phyloP scores from a whole-genome alignment of 805 yeast species.

The Monosporozyma aquatica region DNA sequence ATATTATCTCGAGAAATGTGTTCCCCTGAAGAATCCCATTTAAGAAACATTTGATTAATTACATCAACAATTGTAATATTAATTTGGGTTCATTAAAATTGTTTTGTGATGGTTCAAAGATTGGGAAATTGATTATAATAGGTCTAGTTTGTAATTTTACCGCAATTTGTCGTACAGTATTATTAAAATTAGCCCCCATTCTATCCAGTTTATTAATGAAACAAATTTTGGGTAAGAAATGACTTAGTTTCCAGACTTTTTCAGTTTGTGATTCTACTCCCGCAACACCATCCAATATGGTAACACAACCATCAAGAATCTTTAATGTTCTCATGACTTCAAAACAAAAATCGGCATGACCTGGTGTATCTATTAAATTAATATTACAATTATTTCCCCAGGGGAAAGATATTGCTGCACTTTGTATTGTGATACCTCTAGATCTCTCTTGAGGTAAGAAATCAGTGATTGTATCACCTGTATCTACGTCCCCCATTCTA shows the following conservation, averaged over 20 bases:
- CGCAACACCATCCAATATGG: slow-evolving; percentile 89
- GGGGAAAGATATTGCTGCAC: slow-evolving; percentile 87
- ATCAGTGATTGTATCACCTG: slow-evolving; percentile 95
- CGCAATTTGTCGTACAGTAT: slow-evolving; percentile 80
- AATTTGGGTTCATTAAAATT: slow-evolving; percentile 28
- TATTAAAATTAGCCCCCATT: slow-evolving; percentile 87
- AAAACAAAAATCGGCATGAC: slow-evolving; percentile 94
- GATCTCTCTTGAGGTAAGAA: slow-evolving; percentile 81
- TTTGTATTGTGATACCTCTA: slow-evolving; percentile 91
- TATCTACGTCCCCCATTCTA: slow-evolving; percentile 86
- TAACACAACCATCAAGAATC: slow-evolving; percentile 89
- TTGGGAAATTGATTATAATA: slow-evolving; percentile 69
- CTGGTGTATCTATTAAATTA: slow-evolving; percentile 93
- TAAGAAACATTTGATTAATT: slow-evolving; percentile 30
- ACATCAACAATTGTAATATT: slow-evolving; percentile 54
- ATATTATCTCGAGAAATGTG: slow-evolving; percentile 52
- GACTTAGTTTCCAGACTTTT: slow-evolving; percentile 90
- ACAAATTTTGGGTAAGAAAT: slow-evolving; percentile 64
- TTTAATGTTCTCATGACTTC: slow-evolving; percentile 86
- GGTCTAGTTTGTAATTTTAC: slow-evolving; percentile 65
- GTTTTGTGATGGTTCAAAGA: slow-evolving; percentile 39
- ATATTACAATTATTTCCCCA: slow-evolving; percentile 63
- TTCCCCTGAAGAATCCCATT: slow-evolving; percentile 2
- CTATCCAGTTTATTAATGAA: slow-evolving; percentile 95
- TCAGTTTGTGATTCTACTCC: slow-evolving; percentile 98